Conservation (phyloP, 768 basidiomycete genomes). For the Panellus pusillus region DNA sequence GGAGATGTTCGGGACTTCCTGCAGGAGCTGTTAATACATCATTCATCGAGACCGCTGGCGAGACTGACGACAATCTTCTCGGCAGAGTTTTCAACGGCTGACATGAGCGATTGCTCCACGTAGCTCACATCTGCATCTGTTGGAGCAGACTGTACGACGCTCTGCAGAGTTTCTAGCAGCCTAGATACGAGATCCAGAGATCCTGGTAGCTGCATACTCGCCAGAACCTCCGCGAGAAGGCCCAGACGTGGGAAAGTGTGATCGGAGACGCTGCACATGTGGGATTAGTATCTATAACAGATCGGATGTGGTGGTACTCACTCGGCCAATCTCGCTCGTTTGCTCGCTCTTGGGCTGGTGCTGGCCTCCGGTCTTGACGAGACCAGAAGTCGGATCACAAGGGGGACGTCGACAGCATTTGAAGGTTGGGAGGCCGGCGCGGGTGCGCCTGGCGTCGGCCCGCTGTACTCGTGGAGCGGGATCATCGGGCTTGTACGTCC, state of each 20-base stretch:
- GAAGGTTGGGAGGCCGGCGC: constrained; percentile 19
- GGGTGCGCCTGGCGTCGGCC: constrained; percentile 17
- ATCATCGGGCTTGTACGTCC: constrained; percentile 20
- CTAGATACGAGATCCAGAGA: constrained; percentile 70
- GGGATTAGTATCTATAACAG: no score
- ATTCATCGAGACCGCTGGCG: not conserved
- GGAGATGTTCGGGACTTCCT: constrained; percentile 55
- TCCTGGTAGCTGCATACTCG: constrained; percentile 61
- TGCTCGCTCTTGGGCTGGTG: constrained; percentile 50
- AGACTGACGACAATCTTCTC: constrained; percentile 52
- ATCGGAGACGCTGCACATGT: constrained; percentile 30
- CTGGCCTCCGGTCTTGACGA: constrained; percentile 45
- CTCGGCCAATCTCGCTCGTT: constrained; percentile 64
- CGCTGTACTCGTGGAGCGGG: constrained; percentile 22
- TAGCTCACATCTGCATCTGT: constrained; percentile 71
- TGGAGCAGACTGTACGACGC: constrained; percentile 56
- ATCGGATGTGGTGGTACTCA: constrained; percentile 30
- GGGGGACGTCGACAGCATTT: constrained; percentile 20
- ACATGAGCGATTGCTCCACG: constrained; percentile 81
- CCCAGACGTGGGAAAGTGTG: constrained; percentile 49
- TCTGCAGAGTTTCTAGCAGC: constrained; percentile 72
- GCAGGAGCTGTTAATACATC: not conserved
- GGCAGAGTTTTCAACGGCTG: constrained; percentile 70
- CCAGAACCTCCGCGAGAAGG: constrained; percentile 70
- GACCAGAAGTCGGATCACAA: constrained; percentile 55